Base-by-base conservation (phyloP, 257 asterid species). In the Lycium barbarum region DNA sequence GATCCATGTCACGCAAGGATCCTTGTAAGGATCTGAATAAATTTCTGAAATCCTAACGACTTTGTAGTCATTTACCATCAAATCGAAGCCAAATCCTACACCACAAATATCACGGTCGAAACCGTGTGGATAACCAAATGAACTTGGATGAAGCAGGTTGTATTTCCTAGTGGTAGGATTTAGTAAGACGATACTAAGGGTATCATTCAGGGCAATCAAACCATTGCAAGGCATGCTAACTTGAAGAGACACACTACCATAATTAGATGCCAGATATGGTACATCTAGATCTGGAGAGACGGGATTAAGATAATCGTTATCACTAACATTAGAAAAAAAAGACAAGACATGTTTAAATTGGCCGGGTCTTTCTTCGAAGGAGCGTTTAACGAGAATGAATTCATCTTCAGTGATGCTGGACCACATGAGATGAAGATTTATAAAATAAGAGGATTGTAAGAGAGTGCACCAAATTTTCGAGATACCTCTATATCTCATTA, bases 131-230 rank as follows among this genome's bases (percentile, higher is more conserved):
- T 35, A 59, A 1, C 18, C 26, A 73, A 51, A 55, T 2, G 82
- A 55, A 18, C 61, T 6, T 12, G 38, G 40, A 4, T 83, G 79
- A 14, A 83, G 83, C 12, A 15, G 38, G 18, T 14, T 35, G 10
- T 47, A 73, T 72, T 84, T 66, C 45, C 67, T 54, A 17, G 49
- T 26, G 1, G 79, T 73, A 0, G 85, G 87, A 54, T 87, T 87
- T 14, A 53, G 53, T 14, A 87, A 20, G 9, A 67, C 59, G 3
- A 71, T 53, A 5, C 0, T 13, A 0, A 3, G 15, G 14, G 33
- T 80, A 33, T 38, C 78, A 74, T n/a, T 84, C 9, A 10, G 70
- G 36, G 17, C 85, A 83, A 53, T 53, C 57, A 53, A 53, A 53
- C 57, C 57, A 53, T 53, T 53, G 14, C 57, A 53, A 53, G 57